phyloP scores from a whole-genome alignment of 352 stramenopile species.

The Phytophthora sp. region DNA sequence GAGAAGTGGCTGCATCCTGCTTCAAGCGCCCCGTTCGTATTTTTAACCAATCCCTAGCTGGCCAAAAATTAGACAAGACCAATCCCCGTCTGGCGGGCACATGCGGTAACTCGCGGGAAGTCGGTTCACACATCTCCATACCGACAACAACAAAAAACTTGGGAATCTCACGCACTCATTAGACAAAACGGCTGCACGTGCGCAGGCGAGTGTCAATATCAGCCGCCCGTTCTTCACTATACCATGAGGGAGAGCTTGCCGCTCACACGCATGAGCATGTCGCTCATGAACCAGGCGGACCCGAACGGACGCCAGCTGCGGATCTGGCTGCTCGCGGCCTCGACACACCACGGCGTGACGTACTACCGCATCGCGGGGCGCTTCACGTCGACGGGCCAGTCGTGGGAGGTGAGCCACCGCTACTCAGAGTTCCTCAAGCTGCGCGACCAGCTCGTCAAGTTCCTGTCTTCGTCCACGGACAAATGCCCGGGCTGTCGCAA shows the following conservation, averaged over 20 bases:
- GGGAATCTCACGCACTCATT: constrained; percentile 18
- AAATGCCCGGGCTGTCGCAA: constrained; percentile 84
- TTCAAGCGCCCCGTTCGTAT: background rate
- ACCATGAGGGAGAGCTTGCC: constrained; percentile 47
- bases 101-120: constrained; percentile 23
- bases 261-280: constrained; percentile 58
- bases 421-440: constrained; percentile 89
- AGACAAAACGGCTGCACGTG: constrained; percentile 10
- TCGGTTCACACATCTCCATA: constrained; percentile 26
- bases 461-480: constrained; percentile 65
- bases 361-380: constrained; percentile 75
- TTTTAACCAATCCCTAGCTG: constrained; percentile 13
- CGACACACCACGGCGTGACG: constrained; percentile 57
- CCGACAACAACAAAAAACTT: too few species aligned
- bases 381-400: constrained; percentile 67
- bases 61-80: background rate
- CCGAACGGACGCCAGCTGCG: constrained; percentile 56
- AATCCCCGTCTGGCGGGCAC: background rate
- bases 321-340: constrained; percentile 72
- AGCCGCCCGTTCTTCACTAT: background rate
- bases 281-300: constrained; percentile 54
- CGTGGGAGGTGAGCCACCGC: constrained; percentile 81
- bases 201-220: background rate
- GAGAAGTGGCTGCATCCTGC: constrained; percentile 5
- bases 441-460: constrained; percentile 80